Percentiles rank a stretch among this genome's conserved stretches.
phyloP scores from a whole-genome alignment of 2,329 filamentous ascomycete species.

The Chaetomium olivaceum region DNA sequence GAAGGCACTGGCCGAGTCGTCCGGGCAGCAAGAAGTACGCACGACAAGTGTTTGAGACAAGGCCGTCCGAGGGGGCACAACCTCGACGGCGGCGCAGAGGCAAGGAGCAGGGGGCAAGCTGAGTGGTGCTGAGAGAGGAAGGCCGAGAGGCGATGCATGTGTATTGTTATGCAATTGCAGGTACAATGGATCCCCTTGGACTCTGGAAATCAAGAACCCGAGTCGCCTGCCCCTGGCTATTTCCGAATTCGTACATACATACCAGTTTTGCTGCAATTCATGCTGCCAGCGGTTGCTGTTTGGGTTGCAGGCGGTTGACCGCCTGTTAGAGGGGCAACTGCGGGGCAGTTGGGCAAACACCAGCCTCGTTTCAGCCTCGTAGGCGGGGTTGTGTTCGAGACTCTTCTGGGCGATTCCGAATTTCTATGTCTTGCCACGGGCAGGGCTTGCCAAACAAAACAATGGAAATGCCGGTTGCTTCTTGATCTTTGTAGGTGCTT shows the following conservation, averaged over 20 bases:
- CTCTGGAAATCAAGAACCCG: not conserved
- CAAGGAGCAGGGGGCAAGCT: not conserved
- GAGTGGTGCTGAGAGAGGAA: not conserved
- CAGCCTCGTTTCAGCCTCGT: constrained; percentile 36
- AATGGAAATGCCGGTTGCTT: not conserved
- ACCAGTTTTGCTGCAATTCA: not conserved
- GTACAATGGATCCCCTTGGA: too few relatives aligned
- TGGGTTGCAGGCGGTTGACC: not conserved
- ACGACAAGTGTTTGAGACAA: not conserved
- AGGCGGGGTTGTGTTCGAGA: constrained; percentile 19
- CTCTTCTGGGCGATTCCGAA: constrained; percentile 29
- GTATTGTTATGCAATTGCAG: too few relatives aligned
- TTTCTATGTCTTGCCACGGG: not conserved
- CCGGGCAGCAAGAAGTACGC: not conserved
- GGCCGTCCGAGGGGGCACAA: not conserved
- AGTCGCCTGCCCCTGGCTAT: not conserved
- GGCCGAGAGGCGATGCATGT: not conserved
- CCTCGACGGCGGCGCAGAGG: not conserved
- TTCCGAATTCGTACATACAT: not conserved
- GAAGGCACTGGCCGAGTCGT: not conserved
- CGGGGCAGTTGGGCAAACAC: constrained; percentile 21
- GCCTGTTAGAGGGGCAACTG: constrained; percentile 10
- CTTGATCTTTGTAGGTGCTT: not conserved
- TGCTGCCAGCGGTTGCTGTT: not conserved
- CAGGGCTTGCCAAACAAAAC: not conserved